phyloP scores from a whole-genome alignment of 305 asterid genomes.

The Andrographis paniculata region DNA sequence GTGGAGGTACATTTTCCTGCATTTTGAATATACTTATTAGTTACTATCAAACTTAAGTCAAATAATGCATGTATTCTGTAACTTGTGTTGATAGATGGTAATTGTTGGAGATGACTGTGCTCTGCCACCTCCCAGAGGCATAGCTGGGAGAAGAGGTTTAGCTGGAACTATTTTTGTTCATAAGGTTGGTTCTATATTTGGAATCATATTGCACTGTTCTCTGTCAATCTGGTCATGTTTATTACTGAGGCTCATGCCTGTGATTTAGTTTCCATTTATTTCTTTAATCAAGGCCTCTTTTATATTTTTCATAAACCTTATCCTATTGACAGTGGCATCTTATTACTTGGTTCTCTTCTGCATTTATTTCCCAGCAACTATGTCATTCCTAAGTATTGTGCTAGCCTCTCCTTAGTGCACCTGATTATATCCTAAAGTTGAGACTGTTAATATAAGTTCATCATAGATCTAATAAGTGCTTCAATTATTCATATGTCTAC shows the following conservation, averaged over 20 bases:
- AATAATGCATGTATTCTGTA: conserved; percentile 9
- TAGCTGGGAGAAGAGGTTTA: conserved; percentile 98
- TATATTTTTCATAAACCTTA: neutral
- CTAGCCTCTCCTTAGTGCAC: neutral
- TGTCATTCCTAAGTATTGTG: conserved; percentile 2
- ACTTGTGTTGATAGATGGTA: conserved; percentile 68
- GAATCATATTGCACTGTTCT: conserved; percentile 10
- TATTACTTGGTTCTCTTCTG: conserved; percentile 4
- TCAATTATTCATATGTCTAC: neutral
- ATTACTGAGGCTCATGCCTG: neutral
- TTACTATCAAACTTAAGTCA: too few relatives aligned
- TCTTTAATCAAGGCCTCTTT: neutral
- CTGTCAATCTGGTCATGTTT: conserved; percentile 11
- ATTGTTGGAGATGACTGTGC: conserved; percentile 99
- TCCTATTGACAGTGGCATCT: neutral
- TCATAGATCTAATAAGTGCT: conserved; percentile 5
- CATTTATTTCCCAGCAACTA: conserved; percentile 6
- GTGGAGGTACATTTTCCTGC: conserved; percentile 57
- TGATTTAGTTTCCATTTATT: conserved; percentile 1
- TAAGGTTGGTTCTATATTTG: conserved; percentile 50
- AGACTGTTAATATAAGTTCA: conserved; percentile 9
- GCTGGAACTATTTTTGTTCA: conserved; percentile 96
- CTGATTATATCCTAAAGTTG: neutral
- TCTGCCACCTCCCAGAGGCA: conserved; percentile 97
- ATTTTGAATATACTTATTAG: conserved; percentile 7